Base-by-base conservation (phyloP, 2,329 filamentous ascomycete genomes). In the Ceratocystis huliohia region DNA sequence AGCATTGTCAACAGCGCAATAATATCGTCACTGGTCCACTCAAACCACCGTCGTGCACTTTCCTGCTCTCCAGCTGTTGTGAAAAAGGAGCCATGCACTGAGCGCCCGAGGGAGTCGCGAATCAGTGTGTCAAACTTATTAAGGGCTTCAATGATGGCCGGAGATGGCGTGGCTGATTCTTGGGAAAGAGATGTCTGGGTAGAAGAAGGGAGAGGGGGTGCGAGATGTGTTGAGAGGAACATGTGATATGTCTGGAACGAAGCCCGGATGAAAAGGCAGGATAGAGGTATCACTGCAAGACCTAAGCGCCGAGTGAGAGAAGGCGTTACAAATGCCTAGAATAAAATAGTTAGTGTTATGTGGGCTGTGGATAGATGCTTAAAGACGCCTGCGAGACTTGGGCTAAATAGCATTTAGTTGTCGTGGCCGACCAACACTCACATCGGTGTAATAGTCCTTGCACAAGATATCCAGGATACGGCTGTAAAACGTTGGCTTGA, bases 371-470 rank as follows among this genome's bases (percentile, higher is more conserved):
- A 10, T 30, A 17, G 7, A 13, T 28, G 15, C 59, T 61, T 20
- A 28, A 53, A 22, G 22, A 7, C 33, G 8, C 33, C 33, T 10
- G 33, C 33, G 33, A 8, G 7, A 13, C 33, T 10, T 8, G 10
- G 33, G 33, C 33, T 37, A 37, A 8, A 10, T 10, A 10, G 7
- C 7, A 37, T 37, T 10, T 2, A 10, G 48, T 10, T 53, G n/a
- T 1, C 25, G 20, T 53, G 13, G 20, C 48, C 25, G 20, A 22
- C 8, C 7, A 50, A 50, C 2, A 74, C 85, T 76, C 73, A 88
- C 88, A 73, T 96, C 93, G 0, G 91, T 93, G 74, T 99, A 99
- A 76, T 99, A 99, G 74, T 99, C 94, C 75, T 97, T 97, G 70
- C 91, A 92, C 6, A 99, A 78, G 3, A 99, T 89, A 73, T 99